These are phyloP conservation scores for Blumeriella jaapii DNA, from an alignment of 2,329 filamentous ascomycete genomes.

Conservation along the genomic window DNA sequence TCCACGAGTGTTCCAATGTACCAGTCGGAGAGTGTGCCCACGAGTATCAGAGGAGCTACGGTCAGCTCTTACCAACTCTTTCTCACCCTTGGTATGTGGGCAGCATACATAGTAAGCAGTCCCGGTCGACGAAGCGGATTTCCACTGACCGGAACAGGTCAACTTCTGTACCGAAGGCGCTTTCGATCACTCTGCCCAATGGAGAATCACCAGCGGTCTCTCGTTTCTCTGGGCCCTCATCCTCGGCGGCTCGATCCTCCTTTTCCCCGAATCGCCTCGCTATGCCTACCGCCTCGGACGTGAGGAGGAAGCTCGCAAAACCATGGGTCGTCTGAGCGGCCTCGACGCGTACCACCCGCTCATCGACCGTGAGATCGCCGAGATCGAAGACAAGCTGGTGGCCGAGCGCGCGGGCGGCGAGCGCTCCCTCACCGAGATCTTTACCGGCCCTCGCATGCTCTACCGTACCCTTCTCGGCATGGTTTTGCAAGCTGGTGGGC, in stretches of 20 bases:
- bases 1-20: constrained; percentile 59
- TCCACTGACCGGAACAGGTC: constrained; percentile 31
- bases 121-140: neutral
- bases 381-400: constrained; percentile 40
- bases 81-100: constrained; percentile 57
- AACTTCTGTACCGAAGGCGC: constrained; percentile 46
- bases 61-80: constrained; percentile 57
- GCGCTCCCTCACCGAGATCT: constrained; percentile 43
- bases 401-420: constrained; percentile 32
- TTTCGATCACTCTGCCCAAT: constrained; percentile 37
- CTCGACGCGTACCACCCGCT: constrained; percentile 30
- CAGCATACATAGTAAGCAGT: constrained; percentile 36
- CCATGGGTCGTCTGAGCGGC: constrained; percentile 34
- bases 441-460: constrained; percentile 54
- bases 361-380: constrained; percentile 37
- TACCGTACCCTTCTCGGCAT: constrained; percentile 54
- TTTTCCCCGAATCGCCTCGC: constrained; percentile 44
- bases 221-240: constrained; percentile 43
- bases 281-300: constrained; percentile 37
- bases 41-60: constrained; percentile 51
- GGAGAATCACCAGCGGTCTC: constrained; percentile 51
- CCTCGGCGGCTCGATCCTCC: constrained; percentile 38
- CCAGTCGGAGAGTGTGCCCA: constrained; percentile 53
- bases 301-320: constrained; percentile 36
- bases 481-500: constrained; percentile 51